phyloP scores from a whole-genome alignment of 2,329 filamentous ascomycete genomes.

The Xylaria sp. region DNA sequence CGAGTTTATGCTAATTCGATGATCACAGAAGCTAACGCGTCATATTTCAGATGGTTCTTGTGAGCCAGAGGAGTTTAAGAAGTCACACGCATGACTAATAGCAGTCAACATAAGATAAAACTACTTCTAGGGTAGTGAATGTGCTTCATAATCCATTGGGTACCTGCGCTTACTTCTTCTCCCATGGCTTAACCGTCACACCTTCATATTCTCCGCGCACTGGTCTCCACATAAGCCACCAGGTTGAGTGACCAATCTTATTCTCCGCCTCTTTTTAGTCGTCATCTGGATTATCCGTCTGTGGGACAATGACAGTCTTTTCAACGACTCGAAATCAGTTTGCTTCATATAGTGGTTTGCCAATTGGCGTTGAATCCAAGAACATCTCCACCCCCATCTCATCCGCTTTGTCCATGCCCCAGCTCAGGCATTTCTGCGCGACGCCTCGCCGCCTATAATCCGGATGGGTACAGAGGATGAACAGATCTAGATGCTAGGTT shows the following conservation, averaged over 20 bases:
- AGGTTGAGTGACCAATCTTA: slow-evolving; percentile 44
- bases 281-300: slow-evolving; percentile 28
- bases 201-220: background rate
- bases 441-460: slow-evolving; percentile 33
- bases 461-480: slow-evolving; percentile 34
- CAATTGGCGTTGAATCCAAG: slow-evolving; percentile 33
- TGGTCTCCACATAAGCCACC: slow-evolving; percentile 18
- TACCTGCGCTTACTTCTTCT: too few relatives aligned
- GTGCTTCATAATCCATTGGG: too few relatives aligned
- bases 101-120: too few relatives aligned
- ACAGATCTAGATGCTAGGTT: slow-evolving; percentile 23
- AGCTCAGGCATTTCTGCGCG: slow-evolving; percentile 34
- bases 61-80: too few relatives aligned
- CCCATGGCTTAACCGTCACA: too few relatives aligned
- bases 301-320: slow-evolving; percentile 30
- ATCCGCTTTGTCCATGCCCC: slow-evolving; percentile 34
- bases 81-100: too few relatives aligned
- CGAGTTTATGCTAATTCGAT: too few relatives aligned
- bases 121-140: too few relatives aligned
- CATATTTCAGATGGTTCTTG: too few relatives aligned
- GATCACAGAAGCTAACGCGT: too few relatives aligned
- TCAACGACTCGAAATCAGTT: slow-evolving; percentile 26
- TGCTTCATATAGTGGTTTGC: slow-evolving; percentile 33
- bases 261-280: slow-evolving; percentile 41
- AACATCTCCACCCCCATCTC: slow-evolving; percentile 33